Evolutionary conservation across 73 alveolate species (phyloP).

Genomic region (Durusdinium trenchii): DNA sequence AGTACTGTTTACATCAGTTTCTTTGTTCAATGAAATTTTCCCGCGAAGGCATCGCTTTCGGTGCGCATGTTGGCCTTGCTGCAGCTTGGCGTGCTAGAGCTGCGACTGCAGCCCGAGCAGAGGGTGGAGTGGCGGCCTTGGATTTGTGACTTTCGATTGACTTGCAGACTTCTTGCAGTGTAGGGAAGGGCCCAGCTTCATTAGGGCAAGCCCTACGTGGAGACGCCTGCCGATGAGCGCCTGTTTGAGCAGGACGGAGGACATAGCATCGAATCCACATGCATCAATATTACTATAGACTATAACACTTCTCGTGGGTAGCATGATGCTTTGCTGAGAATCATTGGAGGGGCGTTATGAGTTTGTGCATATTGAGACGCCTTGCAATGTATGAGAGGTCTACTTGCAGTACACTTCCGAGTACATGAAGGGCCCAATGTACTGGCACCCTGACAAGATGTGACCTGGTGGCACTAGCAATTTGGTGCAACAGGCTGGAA

Average conservation of each 20-base stretch:
- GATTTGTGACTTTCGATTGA: not conserved
- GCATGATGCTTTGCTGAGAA: not conserved
- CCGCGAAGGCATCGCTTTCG: slow-evolving; percentile 83
- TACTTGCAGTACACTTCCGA: slow-evolving; percentile 94
- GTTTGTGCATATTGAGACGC: not conserved
- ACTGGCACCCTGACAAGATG: slow-evolving; percentile 92
- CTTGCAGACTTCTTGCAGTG: not conserved
- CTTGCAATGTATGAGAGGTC: not conserved
- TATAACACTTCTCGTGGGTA: not conserved
- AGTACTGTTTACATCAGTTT: too few species aligned
- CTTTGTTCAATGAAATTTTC: too few species aligned
- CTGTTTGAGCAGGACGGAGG: slow-evolving; percentile 77
- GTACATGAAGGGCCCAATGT: slow-evolving; percentile 94
- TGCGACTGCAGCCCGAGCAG: slow-evolving; percentile 86
- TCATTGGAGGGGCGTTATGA: not conserved
- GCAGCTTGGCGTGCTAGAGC: slow-evolving; percentile 80
- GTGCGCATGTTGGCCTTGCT: slow-evolving; percentile 93
- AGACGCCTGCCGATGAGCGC: slow-evolving; percentile 89
- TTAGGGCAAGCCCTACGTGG: slow-evolving; percentile 39
- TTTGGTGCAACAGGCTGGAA: too few species aligned
- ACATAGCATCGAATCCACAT: not conserved
- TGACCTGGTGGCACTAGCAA: slow-evolving; percentile 26
- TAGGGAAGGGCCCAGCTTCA: not conserved
- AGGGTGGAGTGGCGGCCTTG: slow-evolving; percentile 56
- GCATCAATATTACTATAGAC: not conserved